Conservation (phyloP, 2,329 filamentous ascomycete species). For the Fusarium lateritium region DNA sequence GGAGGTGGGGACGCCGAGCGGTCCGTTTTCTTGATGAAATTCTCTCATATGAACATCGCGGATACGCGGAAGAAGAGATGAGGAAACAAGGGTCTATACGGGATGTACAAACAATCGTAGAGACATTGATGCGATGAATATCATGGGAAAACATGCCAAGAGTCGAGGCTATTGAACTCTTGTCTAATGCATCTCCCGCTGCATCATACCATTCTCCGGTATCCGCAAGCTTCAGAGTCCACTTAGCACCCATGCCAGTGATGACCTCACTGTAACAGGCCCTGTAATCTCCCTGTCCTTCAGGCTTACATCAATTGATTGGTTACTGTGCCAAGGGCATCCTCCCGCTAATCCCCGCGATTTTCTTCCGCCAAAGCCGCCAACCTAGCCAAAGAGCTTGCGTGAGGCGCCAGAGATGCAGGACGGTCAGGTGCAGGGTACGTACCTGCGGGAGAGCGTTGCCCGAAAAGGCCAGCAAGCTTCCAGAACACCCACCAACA, state of each 20-base stretch:
- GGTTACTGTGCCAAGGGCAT: constrained; percentile 32
- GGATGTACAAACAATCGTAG: too few species aligned
- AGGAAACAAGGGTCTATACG: background rate
- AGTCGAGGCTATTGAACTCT: background rate
- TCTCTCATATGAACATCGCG: constrained; percentile 44
- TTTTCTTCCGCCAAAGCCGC: constrained; percentile 24
- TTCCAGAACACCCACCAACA: constrained; percentile 45
- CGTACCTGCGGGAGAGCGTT: constrained; percentile 43
- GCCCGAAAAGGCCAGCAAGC: constrained; percentile 50
- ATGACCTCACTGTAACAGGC: constrained; percentile 47
- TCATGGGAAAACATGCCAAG: background rate
- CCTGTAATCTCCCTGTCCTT: constrained; percentile 9
- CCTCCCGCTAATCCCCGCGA: constrained; percentile 31
- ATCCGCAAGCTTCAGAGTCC: constrained; percentile 5
- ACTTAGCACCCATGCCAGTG: constrained; percentile 32
- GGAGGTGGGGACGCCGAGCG: constrained; percentile 50
- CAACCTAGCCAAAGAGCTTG: constrained; percentile 30
- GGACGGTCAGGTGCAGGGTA: constrained; percentile 30
- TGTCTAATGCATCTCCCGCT: constrained; percentile 7
- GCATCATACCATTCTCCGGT: constrained; percentile 4
- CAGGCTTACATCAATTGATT: constrained; percentile 22
- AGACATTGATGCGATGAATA: too few species aligned
- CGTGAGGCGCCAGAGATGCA: background rate
- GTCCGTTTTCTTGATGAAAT: constrained; percentile 45
- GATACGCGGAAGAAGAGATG: constrained; percentile 16